phyloP scores from a whole-genome alignment of 345 rosid species.

The Brassica napus region DNA sequence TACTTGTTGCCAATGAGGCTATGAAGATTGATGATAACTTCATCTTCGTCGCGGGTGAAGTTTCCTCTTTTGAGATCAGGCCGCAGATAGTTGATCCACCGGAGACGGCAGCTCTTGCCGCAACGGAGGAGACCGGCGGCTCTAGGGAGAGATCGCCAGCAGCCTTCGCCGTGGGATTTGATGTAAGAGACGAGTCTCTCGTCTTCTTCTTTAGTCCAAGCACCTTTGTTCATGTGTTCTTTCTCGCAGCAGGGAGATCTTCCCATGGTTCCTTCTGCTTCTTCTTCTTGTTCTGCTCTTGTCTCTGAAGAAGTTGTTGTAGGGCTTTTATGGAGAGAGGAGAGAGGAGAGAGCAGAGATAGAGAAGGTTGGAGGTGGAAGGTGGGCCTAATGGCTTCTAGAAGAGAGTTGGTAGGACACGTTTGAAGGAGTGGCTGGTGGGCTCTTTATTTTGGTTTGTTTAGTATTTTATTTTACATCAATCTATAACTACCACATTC shows the following conservation, averaged over 20 bases:
- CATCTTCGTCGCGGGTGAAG: constrained; percentile 62
- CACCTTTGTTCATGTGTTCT: constrained; percentile 67
- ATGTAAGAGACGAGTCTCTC: constrained; percentile 57
- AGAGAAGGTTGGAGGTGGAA: constrained; percentile 34
- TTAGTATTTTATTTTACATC: constrained; percentile 41
- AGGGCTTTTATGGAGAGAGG: constrained; percentile 32
- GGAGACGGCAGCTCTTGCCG: constrained; percentile 6
- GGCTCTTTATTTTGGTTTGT: constrained; percentile 35
- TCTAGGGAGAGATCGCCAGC: constrained; percentile 1
- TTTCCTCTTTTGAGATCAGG: constrained; percentile 72
- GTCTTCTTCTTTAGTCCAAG: constrained; percentile 64
- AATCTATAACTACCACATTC: constrained; percentile 37
- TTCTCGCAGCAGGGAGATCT: constrained; percentile 76
- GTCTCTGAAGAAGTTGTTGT: constrained; percentile 18
- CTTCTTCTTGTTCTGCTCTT: not conserved
- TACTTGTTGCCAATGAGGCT: constrained; percentile 66
- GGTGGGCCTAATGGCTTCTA: constrained; percentile 72
- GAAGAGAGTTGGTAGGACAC: constrained; percentile 98
- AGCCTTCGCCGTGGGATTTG: constrained; percentile 31
- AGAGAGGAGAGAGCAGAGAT: constrained; percentile 8
- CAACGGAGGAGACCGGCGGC: constrained; percentile 1
- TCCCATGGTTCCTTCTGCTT: constrained; percentile 45
- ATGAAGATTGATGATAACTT: constrained; percentile 59
- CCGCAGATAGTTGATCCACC: constrained; percentile 45
- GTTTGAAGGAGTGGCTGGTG: constrained; percentile 81